These are phyloP conservation scores for Neocatenulostroma microsporum DNA, from an alignment of 2,329 filamentous ascomycete species.

Conservation along the genomic window DNA sequence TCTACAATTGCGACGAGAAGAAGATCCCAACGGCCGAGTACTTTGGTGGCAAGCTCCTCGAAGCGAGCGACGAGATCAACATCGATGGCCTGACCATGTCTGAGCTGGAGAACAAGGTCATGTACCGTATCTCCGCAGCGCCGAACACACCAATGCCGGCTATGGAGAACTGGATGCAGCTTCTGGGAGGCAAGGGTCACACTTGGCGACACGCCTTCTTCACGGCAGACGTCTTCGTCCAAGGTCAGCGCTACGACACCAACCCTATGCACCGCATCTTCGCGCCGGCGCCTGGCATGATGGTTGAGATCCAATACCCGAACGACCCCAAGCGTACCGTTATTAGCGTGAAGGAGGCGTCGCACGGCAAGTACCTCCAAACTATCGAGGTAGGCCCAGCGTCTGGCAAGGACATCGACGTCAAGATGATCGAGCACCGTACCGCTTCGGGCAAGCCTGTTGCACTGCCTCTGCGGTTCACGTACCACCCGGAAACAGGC, in stretches of 20 bases:
- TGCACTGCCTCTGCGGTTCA: constrained; percentile 79
- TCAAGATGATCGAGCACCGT: constrained; percentile 89
- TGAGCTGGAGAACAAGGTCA: constrained; percentile 69
- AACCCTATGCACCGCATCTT: constrained; percentile 93
- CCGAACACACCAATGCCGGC: constrained; percentile 68
- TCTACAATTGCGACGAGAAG: constrained; percentile 66
- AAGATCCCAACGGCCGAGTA: constrained; percentile 84
- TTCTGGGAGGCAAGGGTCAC: constrained; percentile 75
- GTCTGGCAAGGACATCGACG: constrained; percentile 68
- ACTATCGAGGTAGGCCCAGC: constrained; percentile 77
- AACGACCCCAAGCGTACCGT: constrained; percentile 75
- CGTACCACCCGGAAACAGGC: constrained; percentile 87
- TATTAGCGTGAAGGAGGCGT: constrained; percentile 81
- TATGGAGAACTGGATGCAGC: constrained; percentile 74
- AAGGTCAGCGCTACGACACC: constrained; percentile 93
- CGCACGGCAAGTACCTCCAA: constrained; percentile 74
- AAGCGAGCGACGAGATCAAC: constrained; percentile 63
- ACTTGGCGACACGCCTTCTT: constrained; percentile 96
- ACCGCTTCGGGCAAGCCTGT: constrained; percentile 76
- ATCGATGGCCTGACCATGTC: constrained; percentile 79
- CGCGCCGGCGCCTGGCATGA: constrained; percentile 73
- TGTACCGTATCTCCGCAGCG: constrained; percentile 72
- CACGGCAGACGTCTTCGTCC: constrained; percentile 85
- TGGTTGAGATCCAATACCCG: constrained; percentile 78
- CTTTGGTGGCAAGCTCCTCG: constrained; percentile 81